Base-by-base conservation (phyloP, 148 eudicot genomes). In the Vaccinium macrocarpon region DNA sequence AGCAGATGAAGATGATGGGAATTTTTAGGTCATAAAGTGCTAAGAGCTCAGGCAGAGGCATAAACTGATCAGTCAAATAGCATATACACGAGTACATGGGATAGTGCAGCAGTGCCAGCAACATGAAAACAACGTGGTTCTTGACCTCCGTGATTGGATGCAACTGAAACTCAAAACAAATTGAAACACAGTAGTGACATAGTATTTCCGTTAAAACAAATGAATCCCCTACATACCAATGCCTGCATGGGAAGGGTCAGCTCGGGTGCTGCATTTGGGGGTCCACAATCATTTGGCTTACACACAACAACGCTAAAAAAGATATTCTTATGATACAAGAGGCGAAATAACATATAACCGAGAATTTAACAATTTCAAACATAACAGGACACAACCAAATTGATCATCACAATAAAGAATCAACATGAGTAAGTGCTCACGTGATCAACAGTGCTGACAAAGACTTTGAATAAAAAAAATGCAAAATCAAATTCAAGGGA, bases 341-440 rank as follows among this genome's bases (percentile, higher is more conserved):
- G 23, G 49, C 2, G 8, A 76, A 76, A 46, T 50, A 76, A 76
- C 38, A 9, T 23, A 76, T 1, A 12, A 25, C 23, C 23, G 79
- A 76, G 3, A 50, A 76, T 76, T 76, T 49, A 50, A 32, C 35
- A 23, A 76, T 49, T 53, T 53, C 19, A n/a, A 52, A 3, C 62
- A 29, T 15, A 23, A 29, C 46, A 78, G 27, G 21, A 53, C 29
- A 64, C 81, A 78, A 78, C 12, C 42, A 4, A 78, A 52, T 53
- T 29, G 55, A 77, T 51, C 42, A 51, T 75, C 80, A 77, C 29
- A 5, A 68, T 77, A 53, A 52, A 27, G 81, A 78, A 78, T 78
- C 62, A 50, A 53, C 46, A 21, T 1, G 21, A 29, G 57, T 53
- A 52, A 78, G 42, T 61, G 42, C 80, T 53, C 16, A 76, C 12